These are phyloP conservation scores for Huntiella decipiens DNA, from an alignment of 2,329 filamentous ascomycete species.

Conservation along the genomic window DNA sequence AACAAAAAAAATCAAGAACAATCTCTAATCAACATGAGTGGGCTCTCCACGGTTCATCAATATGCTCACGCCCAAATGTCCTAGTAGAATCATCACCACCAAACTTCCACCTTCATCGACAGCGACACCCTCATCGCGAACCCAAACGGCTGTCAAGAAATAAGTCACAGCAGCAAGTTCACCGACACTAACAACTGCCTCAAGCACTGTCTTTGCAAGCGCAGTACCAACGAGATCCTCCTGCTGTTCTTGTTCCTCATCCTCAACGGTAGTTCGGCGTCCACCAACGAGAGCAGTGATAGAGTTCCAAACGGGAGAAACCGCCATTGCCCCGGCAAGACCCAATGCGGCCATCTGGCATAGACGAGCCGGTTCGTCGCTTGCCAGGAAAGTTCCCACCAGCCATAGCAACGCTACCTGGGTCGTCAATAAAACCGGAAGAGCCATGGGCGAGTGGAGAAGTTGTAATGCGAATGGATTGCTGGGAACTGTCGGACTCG, in stretches of 20 bases:
- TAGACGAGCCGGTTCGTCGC: constrained; percentile 5
- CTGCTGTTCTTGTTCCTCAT: neutral
- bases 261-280: neutral
- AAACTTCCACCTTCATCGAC: constrained; percentile 9
- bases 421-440: constrained; percentile 3
- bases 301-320: constrained; percentile 9
- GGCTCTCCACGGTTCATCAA: neutral
- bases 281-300: constrained; percentile 2
- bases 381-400: neutral
- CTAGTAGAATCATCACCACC: constrained; percentile 4
- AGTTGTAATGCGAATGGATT: constrained; percentile 8
- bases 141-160: constrained; percentile 7
- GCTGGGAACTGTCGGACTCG: neutral
- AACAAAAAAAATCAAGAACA: constrained; percentile 1
- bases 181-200: constrained; percentile 4
- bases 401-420: constrained; percentile 8
- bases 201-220: neutral
- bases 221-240: neutral
- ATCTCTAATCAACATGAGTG: neutral
- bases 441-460: constrained; percentile 8
- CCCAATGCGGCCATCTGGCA: constrained; percentile 8
- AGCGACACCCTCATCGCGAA: constrained; percentile 8
- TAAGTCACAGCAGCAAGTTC: constrained; percentile 9
- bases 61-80: constrained; percentile 1
- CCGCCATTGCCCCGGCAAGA: constrained; percentile 7